Evolutionary conservation across 2,329 filamentous ascomycete genomes (phyloP), one percentile per base, ranked within the genome.

Genomic region (Monilinia fructicola): DNA sequence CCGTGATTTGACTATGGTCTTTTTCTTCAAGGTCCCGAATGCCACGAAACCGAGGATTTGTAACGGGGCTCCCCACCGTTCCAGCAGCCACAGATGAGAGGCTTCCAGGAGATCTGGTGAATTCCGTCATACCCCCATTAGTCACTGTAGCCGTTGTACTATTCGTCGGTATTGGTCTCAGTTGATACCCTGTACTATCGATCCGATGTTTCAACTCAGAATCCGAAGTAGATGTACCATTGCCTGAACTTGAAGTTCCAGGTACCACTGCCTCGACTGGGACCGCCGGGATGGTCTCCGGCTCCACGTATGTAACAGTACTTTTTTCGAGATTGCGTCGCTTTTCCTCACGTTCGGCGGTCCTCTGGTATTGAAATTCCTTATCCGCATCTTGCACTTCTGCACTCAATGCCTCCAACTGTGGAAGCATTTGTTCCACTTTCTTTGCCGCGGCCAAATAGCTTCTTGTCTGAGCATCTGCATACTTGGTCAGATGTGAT

Each of bases 341-440:
- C 80, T 98, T 97, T 78, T 98, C 95, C 77, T 99, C 95, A 52
- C 95, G 86, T 76, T 98, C 95, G n/a, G 92, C 95, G n/a, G 92
- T 92, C 63, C 93, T 85, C 75, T 97, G 92, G 67, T 98, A 92
- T 75, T 97, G 93, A 75, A 95, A 99, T 75, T 98, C 94, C 78
- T 98, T 97, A 77, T 98, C 93, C 31, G 93, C 93, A 73, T 95
- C 90, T 69, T 88, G 87, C n/a, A 99, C 95, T 77, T 98, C 94
- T 64, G 86, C 86, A 50, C 90, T 91, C 42, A 99, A 80, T 2
- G 94, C 94, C 72, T 98, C 92, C 2, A 99, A 83, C 74, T 97
- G 92, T 0, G 95, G 95, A 23, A 96, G 82, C 78, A 97, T 87
- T 28, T 84, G 86, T 71, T 97, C 93, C 60, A 99, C 89, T 77